These are phyloP conservation scores for Ascosphaera apis DNA, from an alignment of 2,329 filamentous ascomycete species.

Conservation along the genomic window DNA sequence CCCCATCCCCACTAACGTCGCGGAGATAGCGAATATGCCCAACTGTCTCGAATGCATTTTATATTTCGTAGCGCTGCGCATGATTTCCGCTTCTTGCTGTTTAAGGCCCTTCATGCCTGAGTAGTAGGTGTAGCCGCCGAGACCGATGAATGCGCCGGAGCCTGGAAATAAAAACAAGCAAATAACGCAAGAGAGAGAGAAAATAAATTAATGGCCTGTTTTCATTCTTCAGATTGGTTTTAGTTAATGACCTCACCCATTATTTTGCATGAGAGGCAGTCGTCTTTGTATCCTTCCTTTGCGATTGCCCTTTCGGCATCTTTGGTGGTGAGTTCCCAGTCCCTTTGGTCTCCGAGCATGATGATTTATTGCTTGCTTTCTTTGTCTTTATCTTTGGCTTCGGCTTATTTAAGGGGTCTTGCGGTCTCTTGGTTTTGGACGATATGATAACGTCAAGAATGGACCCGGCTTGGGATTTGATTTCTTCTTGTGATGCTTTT, in stretches of 20 bases:
- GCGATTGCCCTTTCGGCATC: constrained; percentile 34
- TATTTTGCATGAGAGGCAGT: constrained; percentile 49
- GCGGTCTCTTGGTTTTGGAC: background rate
- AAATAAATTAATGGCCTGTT: background rate
- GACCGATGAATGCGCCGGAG: constrained; percentile 49
- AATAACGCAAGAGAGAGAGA: too few relatives aligned
- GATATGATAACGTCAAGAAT: background rate
- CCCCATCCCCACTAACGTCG: constrained; percentile 45
- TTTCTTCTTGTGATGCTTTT: background rate
- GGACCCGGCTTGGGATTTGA: background rate
- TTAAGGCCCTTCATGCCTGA: constrained; percentile 51
- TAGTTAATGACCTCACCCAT: constrained; percentile 39
- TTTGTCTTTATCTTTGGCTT: too few relatives aligned
- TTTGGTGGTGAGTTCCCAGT: constrained; percentile 31
- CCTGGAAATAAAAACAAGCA: too few relatives aligned
- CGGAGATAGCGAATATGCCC: constrained; percentile 44
- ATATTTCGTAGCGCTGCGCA: constrained; percentile 46
- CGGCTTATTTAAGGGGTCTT: too few relatives aligned
- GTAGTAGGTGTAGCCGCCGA: constrained; percentile 55
- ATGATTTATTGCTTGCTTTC: too few relatives aligned
- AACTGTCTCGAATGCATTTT: constrained; percentile 47
- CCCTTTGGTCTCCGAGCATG: constrained; percentile 19
- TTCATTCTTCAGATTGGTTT: too few relatives aligned
- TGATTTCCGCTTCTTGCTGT: constrained; percentile 35
- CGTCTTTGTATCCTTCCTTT: constrained; percentile 22